Evolutionary conservation across 805 yeast species (phyloP), one percentile per base, ranked within the genome.

Genomic region (Kazachstania bromeliacearum): DNA sequence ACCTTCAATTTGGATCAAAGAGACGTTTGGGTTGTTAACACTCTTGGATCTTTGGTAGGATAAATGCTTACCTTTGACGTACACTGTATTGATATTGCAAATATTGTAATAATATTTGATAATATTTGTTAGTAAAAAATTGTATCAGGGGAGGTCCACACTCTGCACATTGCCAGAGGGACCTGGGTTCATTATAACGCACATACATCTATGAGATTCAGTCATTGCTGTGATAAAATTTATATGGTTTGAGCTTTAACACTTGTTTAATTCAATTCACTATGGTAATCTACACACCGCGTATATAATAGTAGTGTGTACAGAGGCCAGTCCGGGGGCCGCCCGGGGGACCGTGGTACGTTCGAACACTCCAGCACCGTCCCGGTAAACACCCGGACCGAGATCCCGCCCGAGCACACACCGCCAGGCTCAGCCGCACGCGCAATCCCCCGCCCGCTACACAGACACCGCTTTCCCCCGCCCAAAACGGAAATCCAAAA

Each of bases 61-160:
- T 66, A 89, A 68, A 81, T 89, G 97, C 79, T 88, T 89, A 75
- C 96, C 98, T 80, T 89, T 92, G 73, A 92, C 96, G 95, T 89
- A 89, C 75, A 89, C 92, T 83, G 66, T 47, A 51, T 37, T 24
- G 19, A 31, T 30, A 34, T 12, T 13, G 15, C 12, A 26, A 8
- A 22, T 12, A 3, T 26, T n/a, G n/a, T n/a, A n/a, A n/a, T n/a
- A n/a, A n/a, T n/a, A n/a, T n/a, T n/a, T n/a, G 26, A 23, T 10
- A 23, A 23, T 23, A 5, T 28, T 22, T 35, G 38, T 35, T 35
- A 35, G 38, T 35, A 35, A 29, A 29, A 9, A 25, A 23, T 23
- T 23, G 26, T n/a, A 23, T 10, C 26, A 23, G 10, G 3, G 4
- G 10, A n/a, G n/a, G n/a, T n/a, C n/a, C n/a, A n/a, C 4, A n/a